Conservation (phyloP, 345 rosid species). For the Eutrema yunnanense region DNA sequence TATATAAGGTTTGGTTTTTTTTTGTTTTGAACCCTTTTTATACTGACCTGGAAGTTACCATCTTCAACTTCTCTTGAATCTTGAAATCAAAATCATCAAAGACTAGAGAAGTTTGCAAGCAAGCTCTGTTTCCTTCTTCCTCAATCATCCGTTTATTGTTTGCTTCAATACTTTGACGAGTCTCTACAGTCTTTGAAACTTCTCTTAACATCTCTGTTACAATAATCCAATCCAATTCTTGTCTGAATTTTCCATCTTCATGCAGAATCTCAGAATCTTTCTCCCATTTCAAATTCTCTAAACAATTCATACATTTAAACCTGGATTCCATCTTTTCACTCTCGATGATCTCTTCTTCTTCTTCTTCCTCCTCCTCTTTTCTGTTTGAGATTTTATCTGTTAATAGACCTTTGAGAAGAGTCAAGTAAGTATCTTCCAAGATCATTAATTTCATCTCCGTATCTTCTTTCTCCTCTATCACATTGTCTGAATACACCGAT, state of each 20-base stretch:
- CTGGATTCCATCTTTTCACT: constrained; percentile 7
- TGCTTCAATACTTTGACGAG: constrained; percentile 19
- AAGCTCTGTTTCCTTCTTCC: constrained; percentile 19
- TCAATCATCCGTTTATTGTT: constrained; percentile 12
- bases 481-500: constrained; percentile 11
- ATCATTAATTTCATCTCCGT: constrained; percentile 23
- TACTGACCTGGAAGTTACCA: constrained; percentile 36
- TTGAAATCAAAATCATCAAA: constrained; percentile 31
- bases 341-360: constrained; percentile 13
- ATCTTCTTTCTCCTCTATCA: constrained; percentile 40
- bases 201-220: constrained; percentile 29
- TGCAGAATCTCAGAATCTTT: neutral
- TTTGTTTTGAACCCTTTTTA: neutral
- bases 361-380: constrained; percentile 1
- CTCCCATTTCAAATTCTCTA: constrained; percentile 23
- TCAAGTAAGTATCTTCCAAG: constrained; percentile 36
- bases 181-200: constrained; percentile 35
- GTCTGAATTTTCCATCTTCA: constrained; percentile 23
- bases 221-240: constrained; percentile 34
- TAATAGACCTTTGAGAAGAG: constrained; percentile 32
- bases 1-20: too few relatives aligned
- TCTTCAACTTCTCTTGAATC: constrained; percentile 34
- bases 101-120: constrained; percentile 8
- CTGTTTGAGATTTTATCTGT: constrained; percentile 20
- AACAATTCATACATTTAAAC: constrained; percentile 26